These are phyloP conservation scores for Boletus vinaceobasis DNA, from an alignment of 768 basidiomycete species.

Conservation along the genomic window DNA sequence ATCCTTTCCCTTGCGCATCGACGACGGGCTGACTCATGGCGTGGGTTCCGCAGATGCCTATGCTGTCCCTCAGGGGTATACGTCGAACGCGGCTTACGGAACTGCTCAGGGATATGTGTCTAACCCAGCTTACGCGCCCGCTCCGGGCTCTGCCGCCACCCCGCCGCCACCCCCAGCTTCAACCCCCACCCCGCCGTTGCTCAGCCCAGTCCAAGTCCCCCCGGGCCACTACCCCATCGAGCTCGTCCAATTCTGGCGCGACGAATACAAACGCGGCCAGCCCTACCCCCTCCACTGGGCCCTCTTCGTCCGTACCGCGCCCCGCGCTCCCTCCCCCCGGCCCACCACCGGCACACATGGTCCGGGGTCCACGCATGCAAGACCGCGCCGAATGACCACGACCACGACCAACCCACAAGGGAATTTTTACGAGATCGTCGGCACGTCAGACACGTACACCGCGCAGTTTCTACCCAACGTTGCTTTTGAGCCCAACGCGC, in stretches of 20 bases:
- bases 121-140: not conserved
- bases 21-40: not conserved
- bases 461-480: constrained; percentile 9
- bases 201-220: constrained; percentile 15
- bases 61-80: not conserved
- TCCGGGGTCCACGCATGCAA: not conserved
- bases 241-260: constrained; percentile 30
- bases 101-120: not conserved
- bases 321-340: not conserved
- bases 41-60: not conserved
- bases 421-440: constrained; percentile 28
- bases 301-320: constrained; percentile 26
- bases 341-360: not conserved
- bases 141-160: not conserved
- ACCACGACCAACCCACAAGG: constrained; percentile 5
- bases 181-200: constrained; percentile 1
- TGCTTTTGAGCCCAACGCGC: constrained; percentile 4
- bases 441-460: constrained; percentile 25
- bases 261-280: constrained; percentile 5
- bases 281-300: constrained; percentile 27
- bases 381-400: not conserved
- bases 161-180: not conserved
- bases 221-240: constrained; percentile 21
- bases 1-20: not conserved
- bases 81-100: not conserved